phyloP scores from a whole-genome alignment of 179 eudicot species.

The Nepenthes alata region DNA sequence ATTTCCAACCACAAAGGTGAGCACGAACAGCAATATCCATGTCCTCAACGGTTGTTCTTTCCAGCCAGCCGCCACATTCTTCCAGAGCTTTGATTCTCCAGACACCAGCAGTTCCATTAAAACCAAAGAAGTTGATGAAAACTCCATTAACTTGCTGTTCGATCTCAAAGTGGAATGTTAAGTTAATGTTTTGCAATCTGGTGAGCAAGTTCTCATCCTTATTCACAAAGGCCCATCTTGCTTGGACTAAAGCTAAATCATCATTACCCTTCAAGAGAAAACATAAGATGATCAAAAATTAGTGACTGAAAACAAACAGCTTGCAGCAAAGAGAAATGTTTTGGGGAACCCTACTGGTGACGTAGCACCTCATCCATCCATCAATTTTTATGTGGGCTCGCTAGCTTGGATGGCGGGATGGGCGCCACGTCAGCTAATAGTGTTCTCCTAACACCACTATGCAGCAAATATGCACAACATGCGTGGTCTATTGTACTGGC shows the following conservation, averaged over 20 bases:
- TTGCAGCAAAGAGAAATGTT: neutral
- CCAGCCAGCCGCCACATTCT: conserved; percentile 95
- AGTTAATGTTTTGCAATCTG: conserved; percentile 75
- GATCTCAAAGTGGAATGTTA: conserved; percentile 90
- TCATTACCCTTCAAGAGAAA: conserved; percentile 48
- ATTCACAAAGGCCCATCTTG: conserved; percentile 93
- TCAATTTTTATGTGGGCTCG: too few relatives aligned
- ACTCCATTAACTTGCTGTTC: conserved; percentile 93
- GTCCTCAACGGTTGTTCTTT: conserved; percentile 91
- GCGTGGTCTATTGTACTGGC: too few relatives aligned
- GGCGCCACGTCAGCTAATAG: too few relatives aligned
- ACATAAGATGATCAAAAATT: conserved; percentile 4
- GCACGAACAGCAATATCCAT: conserved; percentile 99
- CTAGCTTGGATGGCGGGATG: too few relatives aligned
- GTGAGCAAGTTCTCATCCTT: conserved; percentile 90
- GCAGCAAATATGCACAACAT: too few relatives aligned
- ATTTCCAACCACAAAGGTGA: conserved; percentile 92
- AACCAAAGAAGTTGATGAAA: conserved; percentile 85
- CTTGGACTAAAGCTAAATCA: conserved; percentile 79
- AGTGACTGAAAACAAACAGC: neutral
- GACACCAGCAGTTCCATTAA: conserved; percentile 97
- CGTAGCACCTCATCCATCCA: too few relatives aligned
- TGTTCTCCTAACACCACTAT: too few relatives aligned
- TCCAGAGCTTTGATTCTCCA: conserved; percentile 90
- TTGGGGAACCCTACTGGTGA: too few relatives aligned